A percentile compares a stretch with the other conserved stretches of the same genome.
Evolutionary conservation across 768 basidiomycete genomes (phyloP).

Genomic region (Terana coerulea): DNA sequence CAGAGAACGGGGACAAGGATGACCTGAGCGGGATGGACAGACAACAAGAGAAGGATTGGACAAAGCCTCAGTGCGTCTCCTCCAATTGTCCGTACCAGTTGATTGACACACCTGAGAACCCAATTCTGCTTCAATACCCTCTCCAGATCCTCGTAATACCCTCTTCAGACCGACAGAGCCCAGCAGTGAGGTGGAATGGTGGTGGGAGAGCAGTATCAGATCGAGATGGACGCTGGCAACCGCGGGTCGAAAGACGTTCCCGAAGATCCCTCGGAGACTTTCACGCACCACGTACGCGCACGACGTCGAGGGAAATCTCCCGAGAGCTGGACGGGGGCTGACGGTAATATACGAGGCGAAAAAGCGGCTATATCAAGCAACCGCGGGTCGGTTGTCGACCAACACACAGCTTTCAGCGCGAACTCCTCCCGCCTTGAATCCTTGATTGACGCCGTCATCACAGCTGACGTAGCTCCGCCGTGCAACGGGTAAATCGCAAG

Average conservation of each 20-base stretch:
- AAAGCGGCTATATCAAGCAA: background rate
- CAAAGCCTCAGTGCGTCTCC: conserved; percentile 10
- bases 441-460: too few species aligned
- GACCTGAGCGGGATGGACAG: conserved; percentile 8
- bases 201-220: background rate
- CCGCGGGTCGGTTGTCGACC: conserved; percentile 3
- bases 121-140: background rate
- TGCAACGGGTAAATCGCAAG: too few species aligned
- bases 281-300: too few species aligned
- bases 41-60: conserved; percentile 6
- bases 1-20: conserved; percentile 3
- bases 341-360: background rate
- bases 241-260: too few species aligned
- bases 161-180: background rate
- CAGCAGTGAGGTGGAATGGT: background rate
- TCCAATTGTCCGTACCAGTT: conserved; percentile 7
- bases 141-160: background rate
- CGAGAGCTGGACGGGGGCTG: background rate
- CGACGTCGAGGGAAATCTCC: too few species aligned
- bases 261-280: too few species aligned
- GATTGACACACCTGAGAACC: conserved; percentile 10
- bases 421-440: too few species aligned
- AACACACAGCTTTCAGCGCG: conserved; percentile 3
- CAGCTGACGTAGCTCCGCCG: too few species aligned
- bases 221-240: background rate